Evolutionary conservation across 441 rosid genomes (phyloP).

Genomic region (Syzygium malaccense): DNA sequence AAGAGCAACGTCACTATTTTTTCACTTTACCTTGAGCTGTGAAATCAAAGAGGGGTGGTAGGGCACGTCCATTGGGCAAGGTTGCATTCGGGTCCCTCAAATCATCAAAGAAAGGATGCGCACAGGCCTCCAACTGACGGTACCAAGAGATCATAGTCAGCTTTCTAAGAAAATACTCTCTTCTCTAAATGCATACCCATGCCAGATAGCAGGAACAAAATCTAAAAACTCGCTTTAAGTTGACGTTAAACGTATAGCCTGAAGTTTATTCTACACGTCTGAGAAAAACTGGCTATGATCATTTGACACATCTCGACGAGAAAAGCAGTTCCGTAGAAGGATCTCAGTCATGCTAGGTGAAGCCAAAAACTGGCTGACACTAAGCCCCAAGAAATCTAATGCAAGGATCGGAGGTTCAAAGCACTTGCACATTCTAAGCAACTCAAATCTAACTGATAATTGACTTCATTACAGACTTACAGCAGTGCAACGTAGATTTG

Average conservation of each 20-base stretch:
- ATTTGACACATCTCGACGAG: not conserved
- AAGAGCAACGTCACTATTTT: not conserved
- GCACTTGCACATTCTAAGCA: not conserved
- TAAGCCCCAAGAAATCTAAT: not conserved
- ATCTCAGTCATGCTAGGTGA: not conserved
- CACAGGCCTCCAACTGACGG: constrained; percentile 5
- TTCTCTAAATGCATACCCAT: not conserved
- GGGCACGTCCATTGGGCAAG: constrained; percentile 12
- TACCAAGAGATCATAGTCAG: not conserved
- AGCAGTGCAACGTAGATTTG: constrained; percentile 11
- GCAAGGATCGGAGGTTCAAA: not conserved
- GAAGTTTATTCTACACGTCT: not conserved
- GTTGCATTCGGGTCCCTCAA: constrained; percentile 6
- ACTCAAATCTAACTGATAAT: not conserved
- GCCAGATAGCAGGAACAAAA: not conserved
- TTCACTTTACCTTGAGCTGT: constrained; percentile 6
- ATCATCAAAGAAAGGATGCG: constrained; percentile 6
- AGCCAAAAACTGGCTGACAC: not conserved
- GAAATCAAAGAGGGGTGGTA: constrained; percentile 7
- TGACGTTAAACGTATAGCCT: not conserved
- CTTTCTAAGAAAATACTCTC: not conserved
- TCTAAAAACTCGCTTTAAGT: not conserved
- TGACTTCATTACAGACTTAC: constrained; percentile 3
- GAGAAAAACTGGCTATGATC: not conserved
- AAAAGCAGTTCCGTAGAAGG: not conserved